Conservation (phyloP, 257 asterid species). For the Gentiana macrophylla region DNA sequence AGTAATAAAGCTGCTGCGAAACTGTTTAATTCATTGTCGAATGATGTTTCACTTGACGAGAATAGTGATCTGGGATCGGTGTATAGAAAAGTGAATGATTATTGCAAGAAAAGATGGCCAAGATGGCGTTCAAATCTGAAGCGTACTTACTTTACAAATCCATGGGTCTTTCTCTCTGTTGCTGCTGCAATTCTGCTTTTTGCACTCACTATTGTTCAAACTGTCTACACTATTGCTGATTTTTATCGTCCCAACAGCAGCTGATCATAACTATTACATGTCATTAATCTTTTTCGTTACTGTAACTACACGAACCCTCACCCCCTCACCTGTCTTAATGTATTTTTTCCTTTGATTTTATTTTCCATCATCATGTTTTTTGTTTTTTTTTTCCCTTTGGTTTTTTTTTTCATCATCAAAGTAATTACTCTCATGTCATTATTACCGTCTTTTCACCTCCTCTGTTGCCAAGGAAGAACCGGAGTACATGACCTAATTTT, state of each 20-base stretch:
- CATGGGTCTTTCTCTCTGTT: constrained; percentile 47
- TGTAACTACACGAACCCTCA: too few relatives aligned
- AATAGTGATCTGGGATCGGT: constrained; percentile 25
- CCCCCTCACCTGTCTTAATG: too few relatives aligned
- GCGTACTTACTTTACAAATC: constrained; percentile 44
- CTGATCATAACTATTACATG: too few relatives aligned
- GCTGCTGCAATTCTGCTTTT: constrained; percentile 43
- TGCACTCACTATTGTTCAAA: constrained; percentile 41
- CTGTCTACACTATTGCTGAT: constrained; percentile 12
- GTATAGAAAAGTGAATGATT: constrained; percentile 19
- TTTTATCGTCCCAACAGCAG: neutral
- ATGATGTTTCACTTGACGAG: constrained; percentile 33
- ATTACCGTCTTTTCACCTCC: too few relatives aligned
- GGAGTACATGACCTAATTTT: too few relatives aligned
- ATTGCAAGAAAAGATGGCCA: constrained; percentile 35
- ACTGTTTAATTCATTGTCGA: constrained; percentile 43
- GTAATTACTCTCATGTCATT: too few relatives aligned
- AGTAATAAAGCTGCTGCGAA: constrained; percentile 48
- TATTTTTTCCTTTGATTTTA: too few relatives aligned
- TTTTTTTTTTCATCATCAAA: too few relatives aligned
- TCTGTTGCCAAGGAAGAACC: too few relatives aligned
- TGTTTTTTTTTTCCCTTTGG: too few relatives aligned
- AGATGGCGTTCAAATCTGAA: constrained; percentile 38
- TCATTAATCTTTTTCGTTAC: too few relatives aligned
- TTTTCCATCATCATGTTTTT: too few relatives aligned